Evolutionary conservation across 1,284 basidiomycete species (phyloP).

Genomic region (Leucoagaricus sp.): DNA sequence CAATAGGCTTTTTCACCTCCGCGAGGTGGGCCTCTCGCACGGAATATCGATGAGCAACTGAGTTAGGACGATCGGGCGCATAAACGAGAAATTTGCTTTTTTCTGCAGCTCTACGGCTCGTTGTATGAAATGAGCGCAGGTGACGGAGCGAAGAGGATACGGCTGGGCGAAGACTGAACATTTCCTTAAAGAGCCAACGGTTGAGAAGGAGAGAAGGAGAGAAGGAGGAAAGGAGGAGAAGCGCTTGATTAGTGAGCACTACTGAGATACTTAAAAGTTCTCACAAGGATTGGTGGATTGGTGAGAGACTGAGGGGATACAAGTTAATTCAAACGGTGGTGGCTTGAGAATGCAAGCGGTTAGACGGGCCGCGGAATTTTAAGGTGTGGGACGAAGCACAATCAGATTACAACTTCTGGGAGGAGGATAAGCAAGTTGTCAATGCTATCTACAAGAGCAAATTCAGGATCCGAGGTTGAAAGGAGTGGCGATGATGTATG

Average conservation of each 20-base stretch:
- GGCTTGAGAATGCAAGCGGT: background rate
- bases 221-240: background rate
- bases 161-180: background rate
- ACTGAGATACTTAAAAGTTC: background rate
- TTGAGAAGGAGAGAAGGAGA: background rate
- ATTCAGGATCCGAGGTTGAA: conserved; percentile 15
- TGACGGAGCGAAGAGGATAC: background rate
- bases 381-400: too few species aligned
- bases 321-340: background rate
- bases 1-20: conserved; percentile 9
- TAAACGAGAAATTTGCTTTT: conserved; percentile 11
- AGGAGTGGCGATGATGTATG: conserved; percentile 35
- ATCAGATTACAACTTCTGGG: background rate
- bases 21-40: conserved; percentile 13
- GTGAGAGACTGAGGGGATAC: too few species aligned
- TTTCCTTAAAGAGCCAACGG: background rate
- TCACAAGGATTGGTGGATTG: background rate
- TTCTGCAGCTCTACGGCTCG: background rate
- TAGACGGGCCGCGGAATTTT: background rate
- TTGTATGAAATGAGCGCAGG: background rate
- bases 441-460: conserved; percentile 19
- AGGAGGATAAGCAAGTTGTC: conserved; percentile 12
- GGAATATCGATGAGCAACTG: conserved; percentile 5
- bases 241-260: background rate
- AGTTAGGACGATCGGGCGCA: conserved; percentile 14